Evolutionary conservation across 179 eudicot species (phyloP), one percentile per base, ranked within the genome.

Genomic region (Carnegiea gigantea): DNA sequence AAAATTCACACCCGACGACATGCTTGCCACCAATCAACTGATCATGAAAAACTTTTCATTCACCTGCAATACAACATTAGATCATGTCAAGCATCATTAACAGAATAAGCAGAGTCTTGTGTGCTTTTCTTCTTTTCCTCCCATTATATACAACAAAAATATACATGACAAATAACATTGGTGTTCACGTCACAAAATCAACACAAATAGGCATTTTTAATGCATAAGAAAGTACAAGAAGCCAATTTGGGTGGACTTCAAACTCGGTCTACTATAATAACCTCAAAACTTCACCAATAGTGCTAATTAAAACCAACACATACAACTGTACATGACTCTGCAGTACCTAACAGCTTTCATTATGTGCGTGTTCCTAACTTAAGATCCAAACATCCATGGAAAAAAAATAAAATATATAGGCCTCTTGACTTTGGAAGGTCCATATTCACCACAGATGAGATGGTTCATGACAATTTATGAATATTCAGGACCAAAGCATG

Each of bases 61-160:
- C 77, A 70, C 81, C 84, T 82, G 80, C 36, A 82, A 76, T 67
- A 60, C 67, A 77, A 44, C 78, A 57, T 46, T 51, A 82, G 28
- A 28, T 17, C 17, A 12, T 24, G 30, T 43, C 9, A 44, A 36
- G 33, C 51, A 73, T 20, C 53, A 73, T 40, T 0, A 17, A 51
- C 57, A 51, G 57, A 51, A 51, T 51, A 12, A 51, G 57, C 13
- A 5, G 0, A 51, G 14, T 51, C 57, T 15, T 51, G 44, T 5
- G 44, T 40, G 44, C 44, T 40, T 40, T 40, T 40, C 9, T 2
- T 40, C 44, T 7, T 40, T 40, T 40, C 44, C 44, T 40, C 44
- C 9, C 44, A 40, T 40, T 6, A 40, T 40, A 7, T 40, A 7
- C 44, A 7, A 5, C 44, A 0, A 40, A 40, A 40, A 40, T 40